Evolutionary conservation across 1,284 basidiomycete genomes (phyloP), one percentile per base, ranked within the genome.

Genomic region (Schizophyllum amplum): DNA sequence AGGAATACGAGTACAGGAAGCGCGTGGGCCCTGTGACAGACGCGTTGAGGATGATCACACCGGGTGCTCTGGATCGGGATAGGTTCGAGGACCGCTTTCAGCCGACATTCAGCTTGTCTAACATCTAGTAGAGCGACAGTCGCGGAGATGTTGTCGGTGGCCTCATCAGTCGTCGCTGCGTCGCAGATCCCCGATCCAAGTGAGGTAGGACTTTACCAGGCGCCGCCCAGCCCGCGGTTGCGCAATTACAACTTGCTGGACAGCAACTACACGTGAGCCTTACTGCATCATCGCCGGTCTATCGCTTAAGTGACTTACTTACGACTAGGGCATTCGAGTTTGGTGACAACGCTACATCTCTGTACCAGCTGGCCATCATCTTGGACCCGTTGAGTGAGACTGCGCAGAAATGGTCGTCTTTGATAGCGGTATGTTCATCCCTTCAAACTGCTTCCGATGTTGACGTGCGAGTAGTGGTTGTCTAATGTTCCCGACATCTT

Each of bases 311-410:
- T 25, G 25, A 46, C 5, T 53, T 1, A n/a, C 51, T 17, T 21
- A 51, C n/a, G 52, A 50, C 21, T 61, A 92, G 89, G 15, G 78
- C 82, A 4, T 87, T 94, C 66, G 71, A 81, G 24, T 71, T 86
- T 48, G 93, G 94, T 4, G 76, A 92, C 62, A 78, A 82, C 5
- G 67, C 74, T 0, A 82, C 77, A 0, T 87, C 94, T 0, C 65
- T 89, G 20, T 82, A 87, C 60, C 86, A 90, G 46, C 73, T 98
- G 47, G 87, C 81, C 1, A 78, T 90, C 6, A 67, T 98, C 4
- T 61, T 98, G 6, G 90, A 98, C 66, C 96, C 96, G 1, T 68
- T 98, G 24, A 92, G 88, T 49, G 90, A 93, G 67, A 71, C 77
- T 5, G 91, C 91, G 4, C 94, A 98, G 68, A 84, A 84, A 61